Evolutionary conservation across 2,329 filamentous ascomycete species (phyloP).

Genomic region (Colletotrichum shisoi): DNA sequence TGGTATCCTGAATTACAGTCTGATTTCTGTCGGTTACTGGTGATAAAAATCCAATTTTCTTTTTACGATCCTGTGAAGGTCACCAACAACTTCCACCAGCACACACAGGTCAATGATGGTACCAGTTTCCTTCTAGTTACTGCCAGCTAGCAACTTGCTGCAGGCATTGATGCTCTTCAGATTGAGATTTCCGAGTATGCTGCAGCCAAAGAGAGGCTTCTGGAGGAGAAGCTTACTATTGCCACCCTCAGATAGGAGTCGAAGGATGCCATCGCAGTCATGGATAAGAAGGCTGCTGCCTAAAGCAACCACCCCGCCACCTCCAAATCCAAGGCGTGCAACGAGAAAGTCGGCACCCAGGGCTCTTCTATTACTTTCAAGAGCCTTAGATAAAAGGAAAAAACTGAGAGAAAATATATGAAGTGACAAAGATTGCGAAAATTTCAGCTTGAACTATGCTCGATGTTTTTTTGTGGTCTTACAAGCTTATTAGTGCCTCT

Average conservation of each 20-base stretch:
- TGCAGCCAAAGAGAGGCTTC: neutral
- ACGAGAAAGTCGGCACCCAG: too few relatives aligned
- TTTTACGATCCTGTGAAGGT: too few relatives aligned
- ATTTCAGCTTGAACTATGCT: too few relatives aligned
- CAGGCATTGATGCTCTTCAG: neutral
- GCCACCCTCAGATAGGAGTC: neutral
- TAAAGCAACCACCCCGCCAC: neutral
- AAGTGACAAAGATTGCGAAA: too few relatives aligned
- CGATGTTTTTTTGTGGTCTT: too few relatives aligned
- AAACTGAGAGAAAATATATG: too few relatives aligned
- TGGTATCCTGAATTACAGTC: too few relatives aligned
- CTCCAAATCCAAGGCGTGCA: neutral
- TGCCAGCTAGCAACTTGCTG: neutral
- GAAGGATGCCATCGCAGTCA: neutral
- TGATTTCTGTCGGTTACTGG: too few relatives aligned
- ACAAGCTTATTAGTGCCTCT: too few relatives aligned
- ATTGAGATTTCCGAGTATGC: neutral
- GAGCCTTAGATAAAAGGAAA: too few relatives aligned
- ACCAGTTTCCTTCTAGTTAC: neutral
- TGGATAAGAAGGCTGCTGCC: neutral
- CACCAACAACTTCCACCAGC: neutral
- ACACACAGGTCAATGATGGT: neutral
- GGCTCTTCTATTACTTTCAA: too few relatives aligned
- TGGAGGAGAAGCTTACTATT: neutral
- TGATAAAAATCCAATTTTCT: too few relatives aligned